Percentiles rank a stretch among this genome's conserved stretches.
Evolutionary conservation across 305 asterid genomes (phyloP).

Genomic region (Plantago coronopus): DNA sequence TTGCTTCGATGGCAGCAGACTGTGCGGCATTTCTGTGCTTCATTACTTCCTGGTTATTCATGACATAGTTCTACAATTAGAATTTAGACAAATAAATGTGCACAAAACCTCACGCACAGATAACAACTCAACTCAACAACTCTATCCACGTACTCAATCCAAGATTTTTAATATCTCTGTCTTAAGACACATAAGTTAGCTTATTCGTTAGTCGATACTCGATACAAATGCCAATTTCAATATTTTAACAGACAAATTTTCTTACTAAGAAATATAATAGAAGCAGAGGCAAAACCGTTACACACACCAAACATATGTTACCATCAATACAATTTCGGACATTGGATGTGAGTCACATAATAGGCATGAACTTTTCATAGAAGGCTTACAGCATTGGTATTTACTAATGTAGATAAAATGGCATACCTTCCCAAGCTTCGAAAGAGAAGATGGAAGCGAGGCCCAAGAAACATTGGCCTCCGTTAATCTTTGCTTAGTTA

Average conservation of each 20-base stretch:
- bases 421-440: constrained; percentile 86
- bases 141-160: not conserved
- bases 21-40: constrained; percentile 87
- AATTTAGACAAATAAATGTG: constrained; percentile 17
- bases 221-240: not conserved
- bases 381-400: constrained; percentile 6
- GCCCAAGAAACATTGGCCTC: constrained; percentile 79
- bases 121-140: not conserved
- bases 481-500: constrained; percentile 49
- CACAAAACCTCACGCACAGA: constrained; percentile 9
- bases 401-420: constrained; percentile 9
- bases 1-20: constrained; percentile 90
- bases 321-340: not conserved
- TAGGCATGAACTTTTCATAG: not conserved
- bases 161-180: not conserved
- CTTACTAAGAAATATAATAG: not conserved
- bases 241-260: not conserved
- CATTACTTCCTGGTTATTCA: constrained; percentile 62
- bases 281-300: not conserved
- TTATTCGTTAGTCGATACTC: not conserved
- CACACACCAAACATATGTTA: not conserved
- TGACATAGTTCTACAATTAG: constrained; percentile 24
- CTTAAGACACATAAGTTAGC: not conserved
- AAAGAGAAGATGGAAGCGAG: constrained; percentile 73
- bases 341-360: not conserved